Evolutionary conservation across 1,284 basidiomycete genomes (phyloP).

Genomic region (Ceratobasidium theobromae): DNA sequence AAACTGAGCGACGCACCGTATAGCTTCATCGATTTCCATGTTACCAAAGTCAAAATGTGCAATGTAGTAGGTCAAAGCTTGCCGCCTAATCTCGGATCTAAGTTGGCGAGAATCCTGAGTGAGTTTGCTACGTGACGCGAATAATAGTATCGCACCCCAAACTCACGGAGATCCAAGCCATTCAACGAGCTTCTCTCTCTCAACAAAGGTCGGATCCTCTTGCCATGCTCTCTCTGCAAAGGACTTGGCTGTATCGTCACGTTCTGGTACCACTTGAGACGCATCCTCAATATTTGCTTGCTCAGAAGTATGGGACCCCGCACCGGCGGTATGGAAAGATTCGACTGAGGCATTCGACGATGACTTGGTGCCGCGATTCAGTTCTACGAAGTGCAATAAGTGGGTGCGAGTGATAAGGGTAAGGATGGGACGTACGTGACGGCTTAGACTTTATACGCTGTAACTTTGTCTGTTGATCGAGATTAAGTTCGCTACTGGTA

Average conservation of each 20-base stretch:
- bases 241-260: conserved; percentile 13
- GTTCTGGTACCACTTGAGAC: neutral
- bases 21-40: conserved; percentile 16
- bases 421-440: conserved; percentile 14
- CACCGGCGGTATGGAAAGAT: conserved; percentile 26
- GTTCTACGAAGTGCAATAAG: conserved; percentile 12
- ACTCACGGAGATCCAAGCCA: conserved; percentile 33
- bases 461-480: conserved; percentile 10
- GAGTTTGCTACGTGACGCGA: conserved; percentile 23
- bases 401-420: neutral
- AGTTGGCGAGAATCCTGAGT: neutral
- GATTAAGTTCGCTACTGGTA: conserved; percentile 21
- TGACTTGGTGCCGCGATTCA: conserved; percentile 8
- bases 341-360: conserved; percentile 17
- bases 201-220: conserved; percentile 27
- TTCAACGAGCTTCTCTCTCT: conserved; percentile 27
- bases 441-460: conserved; percentile 1
- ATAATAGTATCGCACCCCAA: neutral
- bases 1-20: conserved; percentile 6
- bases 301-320: conserved; percentile 3
- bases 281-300: conserved; percentile 1
- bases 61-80: conserved; percentile 12
- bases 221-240: conserved; percentile 30
- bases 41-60: conserved; percentile 23
- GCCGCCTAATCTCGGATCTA: conserved; percentile 28